Conservation (phyloP, 345 rosid species). For the Pelargonium nanum region DNA sequence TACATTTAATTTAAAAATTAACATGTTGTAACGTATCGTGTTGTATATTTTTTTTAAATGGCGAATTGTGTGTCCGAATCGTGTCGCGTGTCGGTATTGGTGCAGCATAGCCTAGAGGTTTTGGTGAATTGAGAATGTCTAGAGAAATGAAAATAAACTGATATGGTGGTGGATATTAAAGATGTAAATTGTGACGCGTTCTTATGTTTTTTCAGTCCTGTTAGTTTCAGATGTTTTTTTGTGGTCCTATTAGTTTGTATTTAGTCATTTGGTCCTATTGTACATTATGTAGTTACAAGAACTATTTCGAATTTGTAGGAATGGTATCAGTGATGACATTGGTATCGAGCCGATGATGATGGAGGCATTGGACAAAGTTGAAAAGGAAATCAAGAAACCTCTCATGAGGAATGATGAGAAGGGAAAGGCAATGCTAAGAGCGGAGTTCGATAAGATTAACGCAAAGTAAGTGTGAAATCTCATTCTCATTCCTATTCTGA, state of each 20-base stretch:
- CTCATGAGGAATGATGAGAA: constrained; percentile 86
- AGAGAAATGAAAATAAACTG: no score
- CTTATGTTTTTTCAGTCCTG: neutral
- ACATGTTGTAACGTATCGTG: no score
- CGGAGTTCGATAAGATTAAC: constrained; percentile 88
- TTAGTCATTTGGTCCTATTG: no score
- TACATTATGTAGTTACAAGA: neutral
- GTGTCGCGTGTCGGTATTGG: no score
- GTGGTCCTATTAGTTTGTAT: neutral
- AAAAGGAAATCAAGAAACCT: constrained; percentile 84
- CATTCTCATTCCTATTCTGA: neutral
- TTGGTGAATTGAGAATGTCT: no score
- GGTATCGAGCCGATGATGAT: constrained; percentile 96
- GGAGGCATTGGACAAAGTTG: constrained; percentile 88
- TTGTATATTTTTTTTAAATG: no score
- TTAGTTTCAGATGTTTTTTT: neutral
- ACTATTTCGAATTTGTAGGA: constrained; percentile 38
- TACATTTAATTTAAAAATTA: no score
- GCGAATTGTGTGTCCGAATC: no score
- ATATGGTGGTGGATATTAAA: no score
- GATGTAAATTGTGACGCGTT: no score
- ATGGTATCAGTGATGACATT: constrained; percentile 68
- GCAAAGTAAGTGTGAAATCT: constrained; percentile 45
- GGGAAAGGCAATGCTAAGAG: constrained; percentile 74
- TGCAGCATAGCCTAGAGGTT: no score